A percentile compares a stretch with the other conserved stretches of the same genome.
phyloP scores from a whole-genome alignment of 2,329 filamentous ascomycete genomes.

The Botrytis byssoidea region DNA sequence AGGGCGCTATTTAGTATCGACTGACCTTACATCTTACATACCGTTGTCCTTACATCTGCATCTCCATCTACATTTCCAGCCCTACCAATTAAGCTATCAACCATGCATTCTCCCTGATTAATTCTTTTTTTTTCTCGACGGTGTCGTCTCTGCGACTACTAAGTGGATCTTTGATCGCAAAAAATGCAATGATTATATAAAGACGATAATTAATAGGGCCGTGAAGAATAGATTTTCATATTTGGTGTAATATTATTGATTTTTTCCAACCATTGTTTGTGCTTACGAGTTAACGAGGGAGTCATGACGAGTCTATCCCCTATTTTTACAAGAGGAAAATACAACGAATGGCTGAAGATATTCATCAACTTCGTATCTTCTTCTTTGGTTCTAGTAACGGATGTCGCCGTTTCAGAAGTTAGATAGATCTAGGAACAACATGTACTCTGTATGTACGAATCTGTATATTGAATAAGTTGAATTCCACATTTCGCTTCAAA shows the following conservation, averaged over 20 bases:
- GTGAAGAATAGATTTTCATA: background rate
- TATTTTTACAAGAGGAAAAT: background rate
- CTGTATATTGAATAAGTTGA: background rate
- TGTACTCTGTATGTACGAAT: background rate
- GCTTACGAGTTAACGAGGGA: background rate
- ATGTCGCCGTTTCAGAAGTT: background rate
- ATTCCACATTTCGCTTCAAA: background rate
- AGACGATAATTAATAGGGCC: constrained; percentile 21
- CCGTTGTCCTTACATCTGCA: background rate
- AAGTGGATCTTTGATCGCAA: background rate
- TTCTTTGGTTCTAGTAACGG: background rate
- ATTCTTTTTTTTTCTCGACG: background rate
- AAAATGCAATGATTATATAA: background rate
- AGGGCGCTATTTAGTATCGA: background rate
- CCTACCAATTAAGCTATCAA: constrained; percentile 8
- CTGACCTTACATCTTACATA: background rate
- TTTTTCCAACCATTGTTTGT: background rate
- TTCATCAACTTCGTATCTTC: background rate
- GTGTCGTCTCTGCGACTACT: background rate
- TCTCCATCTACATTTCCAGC: constrained; percentile 7
- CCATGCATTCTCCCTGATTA: background rate
- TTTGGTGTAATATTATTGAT: background rate
- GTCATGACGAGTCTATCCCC: background rate
- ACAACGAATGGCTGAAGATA: background rate
- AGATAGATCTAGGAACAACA: background rate